These are phyloP conservation scores for Arachnomyces sp. DNA, from an alignment of 2,329 filamentous ascomycete species.

Conservation along the genomic window DNA sequence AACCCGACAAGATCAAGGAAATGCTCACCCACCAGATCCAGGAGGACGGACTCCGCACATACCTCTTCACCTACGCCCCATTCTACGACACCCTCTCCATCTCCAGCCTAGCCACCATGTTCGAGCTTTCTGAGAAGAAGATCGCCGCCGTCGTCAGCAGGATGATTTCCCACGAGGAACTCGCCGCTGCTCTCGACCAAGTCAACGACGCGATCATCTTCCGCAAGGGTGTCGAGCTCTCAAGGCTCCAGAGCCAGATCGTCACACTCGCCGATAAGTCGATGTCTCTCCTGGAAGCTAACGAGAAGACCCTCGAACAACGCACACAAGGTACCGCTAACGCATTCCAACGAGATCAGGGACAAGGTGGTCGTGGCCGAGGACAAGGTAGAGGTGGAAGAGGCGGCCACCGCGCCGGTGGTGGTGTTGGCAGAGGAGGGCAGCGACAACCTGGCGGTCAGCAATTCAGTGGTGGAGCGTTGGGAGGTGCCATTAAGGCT, in stretches of 20 bases:
- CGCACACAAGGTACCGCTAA: constrained; percentile 92
- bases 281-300: constrained; percentile 87
- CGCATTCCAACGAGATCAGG: constrained; percentile 88
- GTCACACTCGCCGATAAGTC: constrained; percentile 94
- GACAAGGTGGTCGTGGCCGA: constrained; percentile 58
- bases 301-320: constrained; percentile 95
- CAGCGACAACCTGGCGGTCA: constrained; percentile 41
- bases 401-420: constrained; percentile 29
- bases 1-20: constrained; percentile 83
- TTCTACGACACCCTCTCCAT: constrained; percentile 97
- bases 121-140: constrained; percentile 85
- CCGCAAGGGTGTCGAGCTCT: constrained; percentile 98
- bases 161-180: constrained; percentile 99
- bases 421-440: constrained; percentile 29
- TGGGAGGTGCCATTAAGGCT: constrained; percentile 44
- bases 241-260: constrained; percentile 86
- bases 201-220: constrained; percentile 97
- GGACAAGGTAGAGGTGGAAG: constrained; percentile 50
- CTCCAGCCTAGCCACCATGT: constrained; percentile 80
- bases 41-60: constrained; percentile 94
- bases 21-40: constrained; percentile 99
- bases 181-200: constrained; percentile 91
- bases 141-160: constrained; percentile 93
- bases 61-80: constrained; percentile 97
- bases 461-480: constrained; percentile 43